Evolutionary conservation across 352 stramenopile genomes (phyloP), one percentile per base, ranked within the genome.

Genomic region (Globisporangium nodosum): DNA sequence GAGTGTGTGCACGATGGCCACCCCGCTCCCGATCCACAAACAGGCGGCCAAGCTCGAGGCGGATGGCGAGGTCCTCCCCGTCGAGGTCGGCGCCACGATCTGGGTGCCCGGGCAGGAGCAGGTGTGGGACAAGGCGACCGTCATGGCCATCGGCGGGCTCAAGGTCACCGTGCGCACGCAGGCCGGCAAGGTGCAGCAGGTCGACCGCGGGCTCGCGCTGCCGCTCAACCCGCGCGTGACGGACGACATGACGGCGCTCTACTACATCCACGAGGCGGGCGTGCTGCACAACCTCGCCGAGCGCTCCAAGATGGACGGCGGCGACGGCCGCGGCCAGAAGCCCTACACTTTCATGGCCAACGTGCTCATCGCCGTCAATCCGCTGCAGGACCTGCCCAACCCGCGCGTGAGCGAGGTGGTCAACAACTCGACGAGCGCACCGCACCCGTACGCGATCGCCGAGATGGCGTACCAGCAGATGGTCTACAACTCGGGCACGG

Each of bases 281-380:
- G 95, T 99, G 62, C 67, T 98, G 46, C 96, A 98, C 70, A 98
- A 98, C 71, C 68, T 99, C 45, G 93, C 96, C 54, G 77, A 92
- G 52, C 85, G 95, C 43, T 94, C 94, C 65, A 87, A 87, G 64
- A 75, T 96, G 56, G 79, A 96, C 49, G 81, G 87, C 45, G 74
- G 73, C n/a, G 79, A 90, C 49, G 75, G 73, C 35, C 68, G 59
- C 18, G 64, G 60, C 40, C 82, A 94, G 62, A 87, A 87, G 58
- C 89, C 90, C 31, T 97, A 97, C 73, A 97, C 89, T 47, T 97
- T 96, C 70, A 97, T 97, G 90, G 85, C 88, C 59, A 97, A 95
- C 56, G 88, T 97, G 61, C 76, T 97, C 45, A 96, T 97, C 60
- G 87, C 87, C 4, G 87, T 97, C 12, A 97, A 97, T 71, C 90